Conservation (phyloP, 345 rosid species). For the Dimocarpus longan region DNA sequence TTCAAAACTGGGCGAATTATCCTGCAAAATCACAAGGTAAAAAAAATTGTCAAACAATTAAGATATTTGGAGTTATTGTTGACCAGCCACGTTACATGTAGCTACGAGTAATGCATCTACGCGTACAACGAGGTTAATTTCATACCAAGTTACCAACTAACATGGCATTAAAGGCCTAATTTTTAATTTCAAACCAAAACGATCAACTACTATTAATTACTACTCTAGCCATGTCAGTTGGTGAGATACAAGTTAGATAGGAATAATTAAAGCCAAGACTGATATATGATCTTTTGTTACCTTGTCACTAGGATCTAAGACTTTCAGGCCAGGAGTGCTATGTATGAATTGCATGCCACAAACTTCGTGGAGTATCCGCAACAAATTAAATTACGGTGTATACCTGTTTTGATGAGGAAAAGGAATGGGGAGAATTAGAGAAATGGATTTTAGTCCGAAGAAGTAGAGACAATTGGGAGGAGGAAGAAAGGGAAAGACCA, state of each 20-base stretch:
- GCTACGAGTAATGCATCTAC: background rate
- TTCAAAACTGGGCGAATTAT: background rate
- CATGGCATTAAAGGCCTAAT: background rate
- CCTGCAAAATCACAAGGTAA: slow-evolving; percentile 17
- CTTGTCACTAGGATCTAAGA: slow-evolving; percentile 12
- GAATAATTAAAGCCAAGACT: background rate
- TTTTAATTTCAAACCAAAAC: slow-evolving; percentile 1
- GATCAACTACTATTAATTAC: slow-evolving; percentile 8
- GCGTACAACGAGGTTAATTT: background rate
- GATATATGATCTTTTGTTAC: slow-evolving; percentile 16
- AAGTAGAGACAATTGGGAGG: background rate
- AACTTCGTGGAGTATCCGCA: slow-evolving; percentile 4
- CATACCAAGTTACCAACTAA: background rate
- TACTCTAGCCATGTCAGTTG: slow-evolving; percentile 13
- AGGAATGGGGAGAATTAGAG: slow-evolving; percentile 12
- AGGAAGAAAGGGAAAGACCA: slow-evolving; percentile 22
- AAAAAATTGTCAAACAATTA: background rate
- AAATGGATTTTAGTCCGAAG: slow-evolving; percentile 13
- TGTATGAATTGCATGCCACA: background rate
- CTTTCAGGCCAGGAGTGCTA: background rate
- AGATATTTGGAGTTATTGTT: background rate
- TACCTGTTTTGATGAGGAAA: slow-evolving; percentile 22
- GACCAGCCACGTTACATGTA: background rate
- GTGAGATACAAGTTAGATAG: slow-evolving; percentile 1
- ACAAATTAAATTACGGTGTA: background rate